Base-by-base conservation (phyloP, 768 basidiomycete species). In the Exidia glandulosa region DNA sequence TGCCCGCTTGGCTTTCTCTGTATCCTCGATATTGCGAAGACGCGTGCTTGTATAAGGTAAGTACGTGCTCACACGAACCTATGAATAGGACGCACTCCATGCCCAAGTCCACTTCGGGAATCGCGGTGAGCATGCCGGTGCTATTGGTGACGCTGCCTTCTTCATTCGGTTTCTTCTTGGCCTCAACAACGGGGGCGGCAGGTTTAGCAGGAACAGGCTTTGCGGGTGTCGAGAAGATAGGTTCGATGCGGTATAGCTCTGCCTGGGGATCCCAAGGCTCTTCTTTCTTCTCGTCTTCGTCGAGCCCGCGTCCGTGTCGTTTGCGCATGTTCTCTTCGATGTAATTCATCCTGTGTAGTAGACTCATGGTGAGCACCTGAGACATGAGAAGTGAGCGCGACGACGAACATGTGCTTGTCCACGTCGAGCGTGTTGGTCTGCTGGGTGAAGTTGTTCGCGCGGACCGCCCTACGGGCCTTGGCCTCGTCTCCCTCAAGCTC, bases 51-150 rank as follows among this genome's bases (percentile, higher is more conserved):
- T 10, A 54, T 14, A 2, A 29, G 36, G 29, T 31, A 14, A 50
- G 36, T 29, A 31, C 23, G 23, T 32, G 14, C 48, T 27, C 4
- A 13, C 12, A 27, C 30, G 23, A 56, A 30, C 33, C n/a, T 9
- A 1, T 47, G 2, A n/a, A 60, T 5, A 47, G 5, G 16, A 85
- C 91, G 66, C 66, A 97, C 94, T 99, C 94, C 88, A 98, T 96
- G 59, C 96, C 96, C 3, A 99, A 79, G 72, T 99, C 95, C 9
- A 98, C 93, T 69, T 98, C 96, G 0, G 95, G 96, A 66, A 99
- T 98, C 34, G 91, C 93, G 16, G 94, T 97, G 59, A 99, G 78
- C 96, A 98, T 99, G 3, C 90, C 85, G 71, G 95, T 68, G 65
- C 90, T 93, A 63, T 91, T 93, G 13, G 93, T 91, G 29, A 97